Percentiles rank a stretch among this genome's conserved stretches.
These are phyloP conservation scores for Colletotrichum tamarilloi DNA, from an alignment of 2,329 filamentous ascomycete species.

Conservation along the genomic window DNA sequence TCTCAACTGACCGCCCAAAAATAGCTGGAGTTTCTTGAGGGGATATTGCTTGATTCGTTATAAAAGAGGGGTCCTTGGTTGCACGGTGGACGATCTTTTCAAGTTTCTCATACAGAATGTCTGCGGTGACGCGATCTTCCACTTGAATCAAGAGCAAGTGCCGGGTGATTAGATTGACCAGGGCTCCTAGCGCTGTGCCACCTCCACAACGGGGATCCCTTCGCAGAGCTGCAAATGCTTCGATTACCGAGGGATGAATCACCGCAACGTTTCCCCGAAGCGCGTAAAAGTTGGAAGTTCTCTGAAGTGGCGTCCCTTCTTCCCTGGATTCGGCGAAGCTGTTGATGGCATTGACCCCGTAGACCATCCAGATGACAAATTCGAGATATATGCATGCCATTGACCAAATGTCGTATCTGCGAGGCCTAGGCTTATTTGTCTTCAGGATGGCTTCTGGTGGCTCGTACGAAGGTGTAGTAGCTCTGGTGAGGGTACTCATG, in stretches of 20 bases:
- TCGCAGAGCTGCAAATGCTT: neutral
- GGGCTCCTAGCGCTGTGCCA: neutral
- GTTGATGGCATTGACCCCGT: slow-evolving; percentile 29
- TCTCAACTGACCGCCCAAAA: neutral
- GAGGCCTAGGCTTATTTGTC: slow-evolving; percentile 18
- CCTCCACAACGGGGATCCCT: neutral
- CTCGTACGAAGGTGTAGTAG: neutral
- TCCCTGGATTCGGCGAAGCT: neutral
- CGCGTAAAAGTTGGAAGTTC: neutral
- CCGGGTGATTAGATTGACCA: neutral
- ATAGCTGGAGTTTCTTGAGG: neutral
- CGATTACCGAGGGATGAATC: neutral
- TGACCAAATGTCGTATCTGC: slow-evolving; percentile 45
- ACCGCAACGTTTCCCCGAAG: neutral
- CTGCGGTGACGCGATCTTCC: neutral
- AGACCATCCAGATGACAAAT: slow-evolving; percentile 43
- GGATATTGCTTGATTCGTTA: neutral
- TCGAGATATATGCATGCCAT: slow-evolving; percentile 45
- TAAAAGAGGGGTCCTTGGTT: neutral
- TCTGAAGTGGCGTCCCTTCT: neutral
- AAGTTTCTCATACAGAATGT: neutral
- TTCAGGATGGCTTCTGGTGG: neutral
- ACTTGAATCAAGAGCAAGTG: neutral
- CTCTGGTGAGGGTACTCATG: neutral
- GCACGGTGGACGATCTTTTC: neutral